phyloP scores from a whole-genome alignment of 108 stramenopile genomes.

The Epithemia pelagica region DNA sequence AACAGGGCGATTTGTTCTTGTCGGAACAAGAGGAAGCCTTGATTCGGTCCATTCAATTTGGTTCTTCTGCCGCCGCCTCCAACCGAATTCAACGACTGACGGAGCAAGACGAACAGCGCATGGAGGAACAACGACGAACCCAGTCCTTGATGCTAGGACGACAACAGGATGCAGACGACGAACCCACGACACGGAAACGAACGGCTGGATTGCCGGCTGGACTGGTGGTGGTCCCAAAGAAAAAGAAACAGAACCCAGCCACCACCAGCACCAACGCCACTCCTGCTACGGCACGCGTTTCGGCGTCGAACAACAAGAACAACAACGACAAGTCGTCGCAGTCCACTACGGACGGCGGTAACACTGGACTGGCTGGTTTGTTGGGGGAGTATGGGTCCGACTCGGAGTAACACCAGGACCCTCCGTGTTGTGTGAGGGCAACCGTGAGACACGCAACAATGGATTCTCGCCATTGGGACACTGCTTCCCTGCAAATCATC shows the following conservation, averaged over 20 bases:
- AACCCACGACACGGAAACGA: conserved; percentile 9
- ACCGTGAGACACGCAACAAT: no score
- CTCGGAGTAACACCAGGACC: conserved; percentile 46
- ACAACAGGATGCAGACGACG: conserved; percentile 20
- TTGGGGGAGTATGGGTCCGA: conserved; percentile 61
- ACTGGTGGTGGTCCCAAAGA: conserved; percentile 9
- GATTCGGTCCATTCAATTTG: conserved; percentile 64
- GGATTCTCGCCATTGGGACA: no score
- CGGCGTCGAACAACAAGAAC: conserved; percentile 1
- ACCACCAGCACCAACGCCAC: not conserved
- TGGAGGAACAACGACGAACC: conserved; percentile 46
- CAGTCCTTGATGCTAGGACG: conserved; percentile 35
- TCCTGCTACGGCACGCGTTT: not conserved
- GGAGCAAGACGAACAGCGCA: conserved; percentile 57
- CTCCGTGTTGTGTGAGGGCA: no score
- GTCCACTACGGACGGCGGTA: not conserved
- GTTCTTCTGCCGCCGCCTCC: not conserved
- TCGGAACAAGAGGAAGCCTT: conserved; percentile 71
- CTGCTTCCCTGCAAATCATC: no score
- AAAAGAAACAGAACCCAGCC: conserved; percentile 1
- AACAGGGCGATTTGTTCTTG: conserved; percentile 27
- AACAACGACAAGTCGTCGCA: not conserved
- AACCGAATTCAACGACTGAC: not conserved
- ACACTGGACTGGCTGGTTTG: conserved; percentile 52
- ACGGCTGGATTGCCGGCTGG: not conserved